Evolutionary conservation across 1,284 basidiomycete species (phyloP), one percentile per base, ranked within the genome.

Genomic region (Apiotrichum siamense): DNA sequence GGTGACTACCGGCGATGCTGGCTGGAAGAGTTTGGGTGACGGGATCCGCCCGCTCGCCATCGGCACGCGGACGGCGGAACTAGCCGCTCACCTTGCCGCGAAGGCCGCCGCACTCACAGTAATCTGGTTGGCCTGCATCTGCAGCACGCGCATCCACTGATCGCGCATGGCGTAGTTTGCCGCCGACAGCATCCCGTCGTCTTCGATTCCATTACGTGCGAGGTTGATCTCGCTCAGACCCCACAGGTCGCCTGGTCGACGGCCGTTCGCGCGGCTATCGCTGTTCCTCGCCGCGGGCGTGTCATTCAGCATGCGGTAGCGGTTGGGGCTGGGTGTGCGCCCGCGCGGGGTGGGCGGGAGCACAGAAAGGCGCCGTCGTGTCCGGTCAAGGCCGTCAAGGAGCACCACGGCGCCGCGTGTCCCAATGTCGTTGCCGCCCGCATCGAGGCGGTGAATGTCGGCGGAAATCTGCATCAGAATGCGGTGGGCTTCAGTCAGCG

Each of bases 371-470:
- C 55, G 52, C n/a, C 44, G 18, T 21, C 70, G 62, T 2, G 60
- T 38, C 2, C 59, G 53, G 9, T 56, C 49, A 3, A 72, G 58
- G 1, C 67, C 66, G 27, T 61, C 54, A 43, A 70, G 59, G 12
- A 72, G 64, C n/a, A 60, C 60, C 6, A 58, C 31, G n/a, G 60
- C 52, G 13, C 70, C 70, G 3, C 57, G 55, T 1, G 57, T 47
- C 5, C 66, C 66, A 24, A 72, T 60, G 10, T 63, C 59, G 51
- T 72, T 72, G 54, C 67, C 64, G 1, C 65, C 66, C 36, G 69
- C 59, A 50, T 72, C 67, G 2, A 72, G 47, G 1, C 67, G 62
- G 31, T 56, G 63, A 35, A 65, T 66, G 17, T 63, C 57, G 20
- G 59, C 51, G 17, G 58, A 61, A 37, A 72, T 55, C 13, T 47